These are phyloP conservation scores for Xylaria bambusicola DNA, from an alignment of 495 filamentous ascomycete genomes.

Conservation along the genomic window DNA sequence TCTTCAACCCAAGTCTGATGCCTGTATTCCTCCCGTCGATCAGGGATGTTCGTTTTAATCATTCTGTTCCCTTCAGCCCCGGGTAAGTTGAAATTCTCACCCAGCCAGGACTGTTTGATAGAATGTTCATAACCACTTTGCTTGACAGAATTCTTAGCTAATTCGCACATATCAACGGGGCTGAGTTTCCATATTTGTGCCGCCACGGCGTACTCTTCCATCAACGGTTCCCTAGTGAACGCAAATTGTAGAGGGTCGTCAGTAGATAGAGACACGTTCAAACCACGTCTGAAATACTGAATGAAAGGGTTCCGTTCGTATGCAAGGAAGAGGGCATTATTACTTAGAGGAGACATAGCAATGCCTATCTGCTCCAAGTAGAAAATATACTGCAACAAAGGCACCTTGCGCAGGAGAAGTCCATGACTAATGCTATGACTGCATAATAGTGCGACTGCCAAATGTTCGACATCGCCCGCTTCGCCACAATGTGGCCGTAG, in stretches of 20 bases:
- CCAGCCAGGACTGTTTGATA: conserved; percentile 89
- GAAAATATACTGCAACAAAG: conserved; percentile 93
- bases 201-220: conserved; percentile 96
- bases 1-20: conserved; percentile 82
- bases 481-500: conserved; percentile 95
- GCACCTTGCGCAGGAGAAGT: conserved; percentile 88
- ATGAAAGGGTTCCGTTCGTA: conserved; percentile 97
- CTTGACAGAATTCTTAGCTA: conserved; percentile 91
- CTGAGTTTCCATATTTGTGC: conserved; percentile 98
- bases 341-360: conserved; percentile 97
- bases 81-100: conserved; percentile 67
- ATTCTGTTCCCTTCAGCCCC: conserved; percentile 84
- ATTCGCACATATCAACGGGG: conserved; percentile 97
- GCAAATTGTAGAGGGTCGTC: conserved; percentile 98
- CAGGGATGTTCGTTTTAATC: conserved; percentile 93
- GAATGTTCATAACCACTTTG: conserved; percentile 92
- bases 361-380: conserved; percentile 98
- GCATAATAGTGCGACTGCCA: conserved; percentile 88
- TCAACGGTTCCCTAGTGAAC: conserved; percentile 96
- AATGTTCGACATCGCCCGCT: conserved; percentile 93
- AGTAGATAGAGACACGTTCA: conserved; percentile 95
- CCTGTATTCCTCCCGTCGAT: conserved; percentile 85
- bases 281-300: conserved; percentile 88
- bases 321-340: conserved; percentile 94
- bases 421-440: conserved; percentile 98